phyloP scores from a whole-genome alignment of 495 filamentous ascomycete species.

The Tuber magnatum region DNA sequence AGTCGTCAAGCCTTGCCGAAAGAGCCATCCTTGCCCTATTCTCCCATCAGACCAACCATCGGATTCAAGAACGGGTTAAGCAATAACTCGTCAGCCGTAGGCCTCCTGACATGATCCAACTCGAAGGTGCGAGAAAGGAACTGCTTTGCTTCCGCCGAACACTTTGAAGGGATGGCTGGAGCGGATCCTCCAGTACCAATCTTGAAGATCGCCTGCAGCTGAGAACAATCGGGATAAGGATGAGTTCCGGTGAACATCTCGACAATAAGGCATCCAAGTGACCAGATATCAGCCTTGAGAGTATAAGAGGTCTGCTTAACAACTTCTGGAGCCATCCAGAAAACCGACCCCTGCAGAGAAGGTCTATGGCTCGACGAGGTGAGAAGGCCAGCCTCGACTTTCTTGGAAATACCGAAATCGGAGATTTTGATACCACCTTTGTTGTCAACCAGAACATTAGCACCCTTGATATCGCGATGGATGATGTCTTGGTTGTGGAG shows the following conservation, averaged over 20 bases:
- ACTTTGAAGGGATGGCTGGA: constrained; percentile 81
- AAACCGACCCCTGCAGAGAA: constrained; percentile 92
- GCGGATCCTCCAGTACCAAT: constrained; percentile 82
- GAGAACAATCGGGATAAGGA: constrained; percentile 93
- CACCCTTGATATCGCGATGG: constrained; percentile 97
- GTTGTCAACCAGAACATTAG: constrained; percentile 98
- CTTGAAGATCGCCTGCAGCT: constrained; percentile 97
- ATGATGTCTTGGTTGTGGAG: constrained; percentile 94
- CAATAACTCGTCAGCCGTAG: constrained; percentile 83
- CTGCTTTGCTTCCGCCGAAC: constrained; percentile 72
- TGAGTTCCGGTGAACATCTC: constrained; percentile 98
- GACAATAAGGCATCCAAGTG: constrained; percentile 88
- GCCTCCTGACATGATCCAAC: constrained; percentile 83
- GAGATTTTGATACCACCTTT: constrained; percentile 99
- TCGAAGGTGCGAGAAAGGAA: constrained; percentile 90
- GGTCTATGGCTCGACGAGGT: constrained; percentile 59
- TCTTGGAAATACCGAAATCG: constrained; percentile 98
- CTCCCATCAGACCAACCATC: constrained; percentile 42
- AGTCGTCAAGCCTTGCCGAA: constrained; percentile 25
- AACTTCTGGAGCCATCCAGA: constrained; percentile 99
- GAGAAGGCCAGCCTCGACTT: constrained; percentile 61
- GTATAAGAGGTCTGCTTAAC: constrained; percentile 97
- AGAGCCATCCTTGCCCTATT: constrained; percentile 8
- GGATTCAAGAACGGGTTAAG: constrained; percentile 71
- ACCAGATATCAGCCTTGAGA: constrained; percentile 99